Base-by-base conservation (phyloP, 2,329 filamentous ascomycete genomes). In the Fusarium sp. region DNA sequence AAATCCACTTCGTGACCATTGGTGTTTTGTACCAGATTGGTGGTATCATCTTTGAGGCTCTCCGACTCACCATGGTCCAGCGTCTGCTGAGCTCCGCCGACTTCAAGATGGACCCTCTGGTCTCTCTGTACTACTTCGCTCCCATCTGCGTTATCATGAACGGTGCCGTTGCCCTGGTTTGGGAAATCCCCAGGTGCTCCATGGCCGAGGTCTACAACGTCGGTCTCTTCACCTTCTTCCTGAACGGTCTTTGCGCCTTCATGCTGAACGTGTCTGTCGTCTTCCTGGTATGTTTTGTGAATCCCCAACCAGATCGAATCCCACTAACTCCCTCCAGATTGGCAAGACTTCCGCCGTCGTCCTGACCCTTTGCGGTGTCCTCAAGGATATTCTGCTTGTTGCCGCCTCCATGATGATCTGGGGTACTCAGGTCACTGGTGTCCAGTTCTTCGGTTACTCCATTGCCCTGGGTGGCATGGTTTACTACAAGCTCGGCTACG, bases 21-120 rank as follows among this genome's bases (percentile, higher is more conserved):
- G 92, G 92, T 69, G 91, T 96, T 81, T 79, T 93, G 69, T 93
- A 89, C 85, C 93, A 96, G 83, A 84, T 91, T 66, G 89, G 85
- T 62, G 92, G 92, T 76, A 90, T 96, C 76, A 79, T 91, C 75
- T 96, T 95, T 77, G 93, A 96, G 82, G 92, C 92, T 61, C 87
- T 93, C 71, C 90, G 92, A 75, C 86, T 96, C 64, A 92, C 91
- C 83, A 90, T 96, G 89, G 91, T 96, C 58, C 90, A 95, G 84
- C 89, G 90, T 65, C 86, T 96, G 49, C 87, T 96, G 74, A 93
- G 90, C 83, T 92, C 90, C 42, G 86, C 90, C 55, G 92, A 95
- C 81, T 95, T 91, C 87, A 95, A 95, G 87, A 96, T 96, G 93
- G 92, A 96, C 79, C 92, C 92, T 16, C 84, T 96, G 20, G 92